Conservation (phyloP, 2,329 filamentous ascomycete genomes). For the Chaetomium globosum region DNA sequence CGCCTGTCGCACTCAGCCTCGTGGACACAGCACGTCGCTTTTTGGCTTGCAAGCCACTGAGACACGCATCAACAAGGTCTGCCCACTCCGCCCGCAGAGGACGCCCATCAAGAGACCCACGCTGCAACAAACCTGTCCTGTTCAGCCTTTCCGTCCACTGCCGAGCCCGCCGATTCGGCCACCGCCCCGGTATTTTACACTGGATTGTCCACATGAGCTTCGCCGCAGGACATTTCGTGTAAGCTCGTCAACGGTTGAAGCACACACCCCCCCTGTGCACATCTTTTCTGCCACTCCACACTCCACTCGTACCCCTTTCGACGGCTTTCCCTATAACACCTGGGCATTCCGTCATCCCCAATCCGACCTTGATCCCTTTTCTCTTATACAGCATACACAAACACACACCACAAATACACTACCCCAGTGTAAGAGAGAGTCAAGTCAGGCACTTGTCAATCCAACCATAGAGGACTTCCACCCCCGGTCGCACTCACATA, state of each 20-base stretch:
- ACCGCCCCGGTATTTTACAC: slow-evolving; percentile 28
- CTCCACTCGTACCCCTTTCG: slow-evolving; percentile 6
- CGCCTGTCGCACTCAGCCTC: slow-evolving; percentile 46
- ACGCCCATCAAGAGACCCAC: slow-evolving; percentile 34
- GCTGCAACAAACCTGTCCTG: slow-evolving; percentile 31
- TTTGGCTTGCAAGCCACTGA: slow-evolving; percentile 40
- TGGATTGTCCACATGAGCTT: slow-evolving; percentile 36
- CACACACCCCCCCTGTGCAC: slow-evolving; percentile 23
- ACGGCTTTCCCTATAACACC: slow-evolving; percentile 25
- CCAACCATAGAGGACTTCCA: slow-evolving; percentile 1
- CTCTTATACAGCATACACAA: slow-evolving; percentile 13
- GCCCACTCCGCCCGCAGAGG: slow-evolving; percentile 31
- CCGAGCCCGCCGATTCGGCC: slow-evolving; percentile 32
- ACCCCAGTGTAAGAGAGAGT: slow-evolving; percentile 14
- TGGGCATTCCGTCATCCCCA: slow-evolving; percentile 23
- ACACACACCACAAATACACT: neutral
- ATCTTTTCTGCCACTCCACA: slow-evolving; percentile 6
- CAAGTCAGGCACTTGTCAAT: slow-evolving; percentile 30
- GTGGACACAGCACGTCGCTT: slow-evolving; percentile 48
- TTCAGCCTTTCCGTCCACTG: slow-evolving; percentile 34
- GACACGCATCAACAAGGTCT: slow-evolving; percentile 36
- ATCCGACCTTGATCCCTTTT: slow-evolving; percentile 15
- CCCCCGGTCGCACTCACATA: slow-evolving; percentile 1
- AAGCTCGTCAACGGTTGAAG: slow-evolving; percentile 29
- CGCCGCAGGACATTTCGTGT: slow-evolving; percentile 38